Conservation (phyloP, 306 rosid genomes). For the Trifolium pratense region DNA sequence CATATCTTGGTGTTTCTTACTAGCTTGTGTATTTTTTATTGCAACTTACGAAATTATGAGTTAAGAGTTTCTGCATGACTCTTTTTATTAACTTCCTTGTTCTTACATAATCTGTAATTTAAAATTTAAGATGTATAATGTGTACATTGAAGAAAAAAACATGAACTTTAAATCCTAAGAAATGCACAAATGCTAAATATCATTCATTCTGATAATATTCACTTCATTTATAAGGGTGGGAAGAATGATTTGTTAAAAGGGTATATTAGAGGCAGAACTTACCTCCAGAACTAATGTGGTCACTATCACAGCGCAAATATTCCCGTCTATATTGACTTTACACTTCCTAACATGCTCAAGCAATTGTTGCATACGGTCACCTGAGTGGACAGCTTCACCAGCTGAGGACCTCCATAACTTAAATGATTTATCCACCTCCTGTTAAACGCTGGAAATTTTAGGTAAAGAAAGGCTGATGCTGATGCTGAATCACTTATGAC, state of each 20-base stretch:
- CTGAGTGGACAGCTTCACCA: constrained; percentile 53
- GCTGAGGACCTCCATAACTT: constrained; percentile 54
- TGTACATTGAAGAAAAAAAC: neutral
- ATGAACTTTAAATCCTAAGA: constrained; percentile 23
- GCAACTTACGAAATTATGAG: too few species aligned
- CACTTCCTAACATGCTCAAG: constrained; percentile 80
- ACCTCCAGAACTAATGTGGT: constrained; percentile 92
- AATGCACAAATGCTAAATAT: constrained; percentile 8
- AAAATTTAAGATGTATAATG: too few species aligned
- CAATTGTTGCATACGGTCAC: constrained; percentile 70
- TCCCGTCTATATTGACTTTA: constrained; percentile 73
- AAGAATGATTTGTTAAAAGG: constrained; percentile 18
- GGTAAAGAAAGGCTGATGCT: neutral
- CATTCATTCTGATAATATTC: constrained; percentile 25
- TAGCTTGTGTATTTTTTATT: too few species aligned
- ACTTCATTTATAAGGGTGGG: neutral
- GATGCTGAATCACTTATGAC: constrained; percentile 5
- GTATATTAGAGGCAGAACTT: constrained; percentile 26
- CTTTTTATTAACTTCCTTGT: too few species aligned
- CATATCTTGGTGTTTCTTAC: too few species aligned
- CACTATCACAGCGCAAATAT: constrained; percentile 76
- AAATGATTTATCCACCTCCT: constrained; percentile 76
- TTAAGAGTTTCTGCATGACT: too few species aligned
- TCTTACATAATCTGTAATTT: too few species aligned
- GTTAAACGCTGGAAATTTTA: constrained; percentile 28